Base-by-base conservation (phyloP, 1,284 basidiomycete genomes). In the Sporisorium reilianum region DNA sequence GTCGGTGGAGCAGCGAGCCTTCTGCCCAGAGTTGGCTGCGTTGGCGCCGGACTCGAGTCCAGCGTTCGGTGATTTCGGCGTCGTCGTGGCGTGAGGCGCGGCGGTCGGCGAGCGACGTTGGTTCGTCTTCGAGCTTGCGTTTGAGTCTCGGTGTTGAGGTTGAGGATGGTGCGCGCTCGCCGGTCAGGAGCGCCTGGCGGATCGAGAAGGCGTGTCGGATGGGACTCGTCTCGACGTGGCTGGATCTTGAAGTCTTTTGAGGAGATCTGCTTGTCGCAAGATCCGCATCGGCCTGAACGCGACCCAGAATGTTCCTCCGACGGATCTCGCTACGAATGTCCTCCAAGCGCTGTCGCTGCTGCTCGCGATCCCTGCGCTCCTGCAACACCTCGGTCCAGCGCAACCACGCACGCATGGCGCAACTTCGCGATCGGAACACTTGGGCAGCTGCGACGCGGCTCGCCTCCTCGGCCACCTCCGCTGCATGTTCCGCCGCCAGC, bases 21-120 rank as follows among this genome's bases (percentile, higher is more conserved):
- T 66, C 57, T 3, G 58, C 62, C 75, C 75, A 77, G 1, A 77
- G 66, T 22, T 59, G 44, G 20, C 46, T 46, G 46, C 75, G 63
- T 55, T 67, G 53, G 6, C 56, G 59, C 11, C 57, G 55, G 1
- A 57, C 55, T 5, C 41, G 42, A 5, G 59, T 61, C 62, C 62
- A 66, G 34, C 54, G 28, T 20, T 56, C 64, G 28, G 55, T 46
- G 12, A 74, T 40, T 3, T 46, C 65, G 10, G 54, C 62, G 41
- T 74, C 65, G 9, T 32, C 52, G 3, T 26, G 46, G 1, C 22
- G 55, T 5, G 32, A 14, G 12, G 46, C n/a, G 9, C 16, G 54
- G n/a, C 36, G 28, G 5, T 59, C 52, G 10, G 30, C 48, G 23
- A 28, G 28, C 28, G 42, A 23, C 10, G 12, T 36, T 14, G 36